Conservation (phyloP, 148 eudicot species). For the Pharnaceum exiguum region DNA sequence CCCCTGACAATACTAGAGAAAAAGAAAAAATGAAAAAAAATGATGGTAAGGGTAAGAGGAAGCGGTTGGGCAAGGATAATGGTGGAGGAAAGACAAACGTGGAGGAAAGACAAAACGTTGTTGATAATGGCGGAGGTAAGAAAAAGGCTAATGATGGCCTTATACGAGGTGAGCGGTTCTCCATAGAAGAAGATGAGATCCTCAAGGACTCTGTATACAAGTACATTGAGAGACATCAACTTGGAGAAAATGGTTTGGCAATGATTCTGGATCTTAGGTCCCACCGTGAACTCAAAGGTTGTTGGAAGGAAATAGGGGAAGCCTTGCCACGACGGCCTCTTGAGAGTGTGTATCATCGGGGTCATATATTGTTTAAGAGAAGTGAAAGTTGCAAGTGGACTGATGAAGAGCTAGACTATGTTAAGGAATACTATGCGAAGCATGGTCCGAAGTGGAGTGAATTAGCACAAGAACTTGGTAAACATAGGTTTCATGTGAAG, state of each 20-base stretch:
- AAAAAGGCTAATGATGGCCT: conserved; percentile 11
- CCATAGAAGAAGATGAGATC: conserved; percentile 37
- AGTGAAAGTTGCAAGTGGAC: conserved; percentile 32
- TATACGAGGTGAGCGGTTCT: conserved; percentile 33
- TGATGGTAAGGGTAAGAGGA: conserved; percentile 6
- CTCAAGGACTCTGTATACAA: conserved; percentile 29
- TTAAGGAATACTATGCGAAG: conserved; percentile 17
- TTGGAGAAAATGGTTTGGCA: conserved; percentile 35
- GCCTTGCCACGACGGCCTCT: conserved; percentile 32
- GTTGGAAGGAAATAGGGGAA: conserved; percentile 32
- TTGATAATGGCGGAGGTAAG: not conserved
- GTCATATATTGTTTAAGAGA: conserved; percentile 29
- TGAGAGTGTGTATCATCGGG: conserved; percentile 22
- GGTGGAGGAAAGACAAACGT: not conserved
- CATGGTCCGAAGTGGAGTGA: conserved; percentile 30
- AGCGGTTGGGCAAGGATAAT: not conserved
- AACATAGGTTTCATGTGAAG: conserved; percentile 29
- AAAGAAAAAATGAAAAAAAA: too few species aligned
- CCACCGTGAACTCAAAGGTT: conserved; percentile 20
- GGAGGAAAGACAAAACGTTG: too few species aligned
- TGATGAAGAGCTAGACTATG: conserved; percentile 24
- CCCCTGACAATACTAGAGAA: conserved; percentile 11
- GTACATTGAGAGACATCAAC: conserved; percentile 21
- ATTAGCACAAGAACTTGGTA: conserved; percentile 31
- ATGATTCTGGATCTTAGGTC: conserved; percentile 26